These are phyloP conservation scores for Citropsis articulata DNA, from an alignment of 345 rosid genomes.

Conservation along the genomic window DNA sequence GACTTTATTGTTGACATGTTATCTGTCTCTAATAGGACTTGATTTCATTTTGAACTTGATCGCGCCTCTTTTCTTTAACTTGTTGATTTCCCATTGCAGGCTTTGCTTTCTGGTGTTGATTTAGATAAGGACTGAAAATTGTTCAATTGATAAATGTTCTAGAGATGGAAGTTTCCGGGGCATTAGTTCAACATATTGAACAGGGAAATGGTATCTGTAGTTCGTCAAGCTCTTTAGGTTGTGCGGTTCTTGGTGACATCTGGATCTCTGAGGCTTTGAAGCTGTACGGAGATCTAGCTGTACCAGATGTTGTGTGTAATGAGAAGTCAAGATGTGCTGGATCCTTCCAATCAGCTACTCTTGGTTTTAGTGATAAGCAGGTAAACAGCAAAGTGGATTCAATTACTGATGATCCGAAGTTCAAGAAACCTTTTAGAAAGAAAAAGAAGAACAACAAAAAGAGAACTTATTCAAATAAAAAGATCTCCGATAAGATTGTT, in stretches of 20 bases:
- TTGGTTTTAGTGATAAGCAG: neutral
- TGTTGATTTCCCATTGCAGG: neutral
- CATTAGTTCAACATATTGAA: neutral
- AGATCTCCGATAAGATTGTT: neutral
- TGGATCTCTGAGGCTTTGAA: neutral
- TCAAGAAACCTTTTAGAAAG: slow-evolving; percentile 4
- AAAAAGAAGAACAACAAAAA: slow-evolving; percentile 12
- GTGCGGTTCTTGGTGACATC: neutral
- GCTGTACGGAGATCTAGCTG: neutral
- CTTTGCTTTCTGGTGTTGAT: neutral
- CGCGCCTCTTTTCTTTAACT: neutral
- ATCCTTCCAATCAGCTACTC: neutral
- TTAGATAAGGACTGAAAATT: neutral
- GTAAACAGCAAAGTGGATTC: slow-evolving; percentile 7
- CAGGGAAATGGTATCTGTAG: slow-evolving; percentile 1
- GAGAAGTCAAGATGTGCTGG: neutral
- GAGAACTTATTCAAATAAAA: slow-evolving; percentile 5
- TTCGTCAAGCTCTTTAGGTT: neutral
- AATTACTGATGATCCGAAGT: neutral
- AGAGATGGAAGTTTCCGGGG: neutral
- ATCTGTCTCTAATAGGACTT: neutral
- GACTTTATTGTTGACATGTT: neutral
- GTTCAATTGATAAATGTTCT: neutral
- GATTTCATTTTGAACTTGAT: neutral
- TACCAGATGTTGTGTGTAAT: neutral